Conservation (phyloP, 495 filamentous ascomycete species). For the Penicillium cataractarum region DNA sequence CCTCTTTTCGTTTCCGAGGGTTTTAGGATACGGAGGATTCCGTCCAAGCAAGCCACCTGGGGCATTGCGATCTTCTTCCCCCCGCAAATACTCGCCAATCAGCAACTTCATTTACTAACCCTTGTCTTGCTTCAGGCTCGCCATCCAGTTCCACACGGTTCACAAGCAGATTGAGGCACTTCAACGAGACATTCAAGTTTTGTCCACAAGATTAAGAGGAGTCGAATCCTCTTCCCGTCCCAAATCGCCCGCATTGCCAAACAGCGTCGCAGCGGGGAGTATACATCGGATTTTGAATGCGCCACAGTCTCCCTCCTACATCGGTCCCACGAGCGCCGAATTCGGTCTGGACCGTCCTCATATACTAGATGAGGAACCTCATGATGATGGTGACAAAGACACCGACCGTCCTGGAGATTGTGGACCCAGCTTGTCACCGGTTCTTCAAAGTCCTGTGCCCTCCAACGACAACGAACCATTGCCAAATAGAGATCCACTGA, state of each 20-base stretch:
- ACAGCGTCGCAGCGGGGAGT: not conserved
- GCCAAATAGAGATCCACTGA: constrained; percentile 27
- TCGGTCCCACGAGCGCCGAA: constrained; percentile 48
- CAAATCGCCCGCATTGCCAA: constrained; percentile 5
- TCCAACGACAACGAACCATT: constrained; percentile 15
- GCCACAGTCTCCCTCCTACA: constrained; percentile 40
- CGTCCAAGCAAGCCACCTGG: not conserved
- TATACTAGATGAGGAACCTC: not conserved
- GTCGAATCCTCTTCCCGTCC: constrained; percentile 27
- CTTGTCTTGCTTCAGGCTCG: constrained; percentile 17
- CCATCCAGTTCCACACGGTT: constrained; percentile 28
- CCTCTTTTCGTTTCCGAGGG: not conserved
- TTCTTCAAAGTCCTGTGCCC: constrained; percentile 25
- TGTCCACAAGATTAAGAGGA: constrained; percentile 38
- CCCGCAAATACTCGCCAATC: not conserved
- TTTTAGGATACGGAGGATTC: not conserved
- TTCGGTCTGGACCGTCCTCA: constrained; percentile 37
- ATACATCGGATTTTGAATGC: constrained; percentile 42
- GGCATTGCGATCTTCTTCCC: not conserved
- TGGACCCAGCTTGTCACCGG: constrained; percentile 24
- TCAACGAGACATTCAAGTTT: constrained; percentile 35
- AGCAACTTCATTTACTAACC: constrained; percentile 1
- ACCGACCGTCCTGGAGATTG: constrained; percentile 12
- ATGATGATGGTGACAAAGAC: not conserved
- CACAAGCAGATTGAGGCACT: constrained; percentile 35